phyloP scores from a whole-genome alignment of 2,329 filamentous ascomycete genomes.

The Macrophomina phaseolina region DNA sequence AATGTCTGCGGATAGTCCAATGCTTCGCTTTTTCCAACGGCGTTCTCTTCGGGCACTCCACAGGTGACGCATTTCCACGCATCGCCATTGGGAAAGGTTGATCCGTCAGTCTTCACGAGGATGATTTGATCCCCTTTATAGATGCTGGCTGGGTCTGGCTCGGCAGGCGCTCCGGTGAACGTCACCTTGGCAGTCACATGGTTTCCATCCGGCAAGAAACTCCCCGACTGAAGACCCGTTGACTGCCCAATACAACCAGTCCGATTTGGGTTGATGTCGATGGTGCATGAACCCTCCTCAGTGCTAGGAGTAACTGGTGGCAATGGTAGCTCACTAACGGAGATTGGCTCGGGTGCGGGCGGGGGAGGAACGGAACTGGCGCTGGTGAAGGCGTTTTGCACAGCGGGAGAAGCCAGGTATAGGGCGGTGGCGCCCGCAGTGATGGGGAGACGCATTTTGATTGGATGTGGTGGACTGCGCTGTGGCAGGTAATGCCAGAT shows the following conservation, averaged over 20 bases:
- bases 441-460: background rate
- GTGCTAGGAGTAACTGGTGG: conserved; percentile 43
- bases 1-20: conserved; percentile 54
- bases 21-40: conserved; percentile 31
- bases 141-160: conserved; percentile 49
- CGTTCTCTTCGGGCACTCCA: conserved; percentile 45
- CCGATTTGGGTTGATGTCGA: conserved; percentile 40
- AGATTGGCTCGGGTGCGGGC: conserved; percentile 41
- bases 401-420: conserved; percentile 1
- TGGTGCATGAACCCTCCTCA: conserved; percentile 41
- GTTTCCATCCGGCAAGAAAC: conserved; percentile 52
- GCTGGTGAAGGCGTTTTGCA: background rate
- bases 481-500: background rate
- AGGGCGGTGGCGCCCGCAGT: background rate
- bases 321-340: conserved; percentile 44
- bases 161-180: conserved; percentile 51
- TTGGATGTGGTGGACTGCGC: background rate
- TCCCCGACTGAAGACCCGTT: conserved; percentile 36
- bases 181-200: conserved; percentile 49
- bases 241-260: conserved; percentile 47
- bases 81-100: conserved; percentile 51
- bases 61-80: conserved; percentile 57
- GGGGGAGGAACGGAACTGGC: conserved; percentile 6
- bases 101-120: conserved; percentile 51
- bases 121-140: conserved; percentile 52